A percentile compares a stretch with the other conserved stretches of the same genome.
phyloP scores from a whole-genome alignment of 2,329 filamentous ascomycete species.

The Neopestalotiopsis clavispora region DNA sequence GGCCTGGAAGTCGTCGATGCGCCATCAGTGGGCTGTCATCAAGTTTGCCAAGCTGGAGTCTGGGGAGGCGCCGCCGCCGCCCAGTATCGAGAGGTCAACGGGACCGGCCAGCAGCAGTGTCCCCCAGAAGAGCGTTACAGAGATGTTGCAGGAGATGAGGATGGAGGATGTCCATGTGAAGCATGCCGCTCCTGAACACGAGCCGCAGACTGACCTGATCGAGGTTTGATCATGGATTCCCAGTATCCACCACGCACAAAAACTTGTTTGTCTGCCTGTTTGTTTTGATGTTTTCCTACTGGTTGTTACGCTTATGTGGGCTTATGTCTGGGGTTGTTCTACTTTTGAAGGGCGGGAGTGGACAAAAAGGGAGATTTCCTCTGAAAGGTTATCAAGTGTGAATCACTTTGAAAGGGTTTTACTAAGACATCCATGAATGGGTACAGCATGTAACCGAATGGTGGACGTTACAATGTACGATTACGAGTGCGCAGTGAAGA shows the following conservation, averaged over 20 bases:
- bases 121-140: slow-evolving; percentile 19
- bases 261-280: not conserved
- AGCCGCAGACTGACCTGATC: not conserved
- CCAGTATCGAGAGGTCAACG: slow-evolving; percentile 27
- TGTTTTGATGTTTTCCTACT: too few relatives aligned
- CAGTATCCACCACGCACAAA: not conserved
- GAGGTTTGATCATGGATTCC: not conserved
- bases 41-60: slow-evolving; percentile 26
- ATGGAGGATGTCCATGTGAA: not conserved
- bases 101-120: not conserved
- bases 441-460: too few relatives aligned
- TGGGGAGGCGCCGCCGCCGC: slow-evolving; percentile 22
- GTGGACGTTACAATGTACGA: too few relatives aligned
- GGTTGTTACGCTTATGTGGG: too few relatives aligned
- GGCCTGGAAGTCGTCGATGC: slow-evolving; percentile 23
- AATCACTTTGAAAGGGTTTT: too few relatives aligned
- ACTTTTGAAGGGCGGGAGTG: too few relatives aligned
- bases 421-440: too few relatives aligned
- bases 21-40: slow-evolving; percentile 31
- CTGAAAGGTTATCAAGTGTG: too few relatives aligned
- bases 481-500: too few relatives aligned
- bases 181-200: not conserved
- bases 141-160: slow-evolving; percentile 26
- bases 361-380: too few relatives aligned
- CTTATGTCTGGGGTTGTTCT: too few relatives aligned